Conservation (phyloP, 257 asterid genomes). For the Nemophila menziesii region DNA sequence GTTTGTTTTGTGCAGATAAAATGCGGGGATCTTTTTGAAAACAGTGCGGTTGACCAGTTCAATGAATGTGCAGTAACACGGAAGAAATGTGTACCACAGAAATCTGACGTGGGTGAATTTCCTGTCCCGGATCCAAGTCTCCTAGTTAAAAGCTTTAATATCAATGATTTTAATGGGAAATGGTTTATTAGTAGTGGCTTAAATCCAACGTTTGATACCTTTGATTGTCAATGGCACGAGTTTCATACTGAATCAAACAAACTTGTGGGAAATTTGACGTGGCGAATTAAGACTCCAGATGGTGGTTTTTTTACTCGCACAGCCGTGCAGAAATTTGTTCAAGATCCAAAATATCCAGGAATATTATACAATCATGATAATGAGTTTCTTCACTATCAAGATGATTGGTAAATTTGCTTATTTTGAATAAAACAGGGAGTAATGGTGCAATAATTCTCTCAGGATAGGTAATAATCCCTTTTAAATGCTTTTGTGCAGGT, state of each 20-base stretch:
- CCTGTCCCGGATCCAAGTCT: slow-evolving; percentile 68
- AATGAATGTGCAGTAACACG: slow-evolving; percentile 95
- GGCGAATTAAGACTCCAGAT: slow-evolving; percentile 85
- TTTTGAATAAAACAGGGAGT: too few relatives aligned
- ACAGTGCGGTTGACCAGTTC: slow-evolving; percentile 79
- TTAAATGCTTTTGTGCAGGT: slow-evolving; percentile 37
- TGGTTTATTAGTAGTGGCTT: slow-evolving; percentile 84
- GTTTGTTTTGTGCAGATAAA: slow-evolving; percentile 49
- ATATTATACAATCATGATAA: slow-evolving; percentile 86
- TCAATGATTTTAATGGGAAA: slow-evolving; percentile 72
- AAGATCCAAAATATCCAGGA: slow-evolving; percentile 77
- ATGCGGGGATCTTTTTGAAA: slow-evolving; percentile 89
- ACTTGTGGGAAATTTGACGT: slow-evolving; percentile 63
- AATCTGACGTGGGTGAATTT: slow-evolving; percentile 92
- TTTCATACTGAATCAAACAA: slow-evolving; percentile 62
- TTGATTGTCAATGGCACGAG: slow-evolving; percentile 90
- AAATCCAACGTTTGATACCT: slow-evolving; percentile 81
- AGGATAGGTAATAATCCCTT: too few relatives aligned
- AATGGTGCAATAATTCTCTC: too few relatives aligned
- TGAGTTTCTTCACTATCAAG: slow-evolving; percentile 93
- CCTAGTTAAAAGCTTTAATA: slow-evolving; percentile 60
- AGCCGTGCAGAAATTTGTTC: slow-evolving; percentile 61
- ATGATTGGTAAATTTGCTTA: slow-evolving; percentile 88
- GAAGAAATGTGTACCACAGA: slow-evolving; percentile 92
- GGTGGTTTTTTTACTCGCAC: slow-evolving; percentile 77